Percentiles rank a stretch among this genome's conserved stretches.
Conservation (phyloP, 2,329 filamentous ascomycete genomes). For the Exophiala sp. region DNA sequence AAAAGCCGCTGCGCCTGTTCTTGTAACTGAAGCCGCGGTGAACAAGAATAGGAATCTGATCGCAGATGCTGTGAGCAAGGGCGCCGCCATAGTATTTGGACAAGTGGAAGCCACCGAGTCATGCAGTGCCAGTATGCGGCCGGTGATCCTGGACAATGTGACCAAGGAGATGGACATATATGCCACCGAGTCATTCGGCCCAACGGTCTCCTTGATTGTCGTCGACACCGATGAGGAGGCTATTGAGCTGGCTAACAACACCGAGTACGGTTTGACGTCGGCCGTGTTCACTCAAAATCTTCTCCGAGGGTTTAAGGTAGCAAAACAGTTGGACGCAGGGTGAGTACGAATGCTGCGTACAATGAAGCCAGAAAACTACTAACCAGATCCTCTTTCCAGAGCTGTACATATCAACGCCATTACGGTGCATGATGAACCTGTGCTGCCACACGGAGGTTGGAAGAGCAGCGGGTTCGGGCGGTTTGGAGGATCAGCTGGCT, state of each 20-base stretch:
- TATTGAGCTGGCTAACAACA: conserved; percentile 68
- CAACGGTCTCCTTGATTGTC: conserved; percentile 62
- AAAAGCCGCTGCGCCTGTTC: conserved; percentile 28
- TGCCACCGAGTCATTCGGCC: conserved; percentile 69
- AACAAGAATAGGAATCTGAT: conserved; percentile 51
- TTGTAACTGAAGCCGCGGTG: conserved; percentile 43
- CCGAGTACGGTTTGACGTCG: conserved; percentile 66
- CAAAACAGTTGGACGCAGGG: no score
- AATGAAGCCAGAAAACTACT: no score
- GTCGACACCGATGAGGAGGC: conserved; percentile 57
- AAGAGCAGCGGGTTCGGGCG: conserved; percentile 60
- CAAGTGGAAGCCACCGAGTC: no score
- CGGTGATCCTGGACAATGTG: conserved; percentile 14
- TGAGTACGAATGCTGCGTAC: no score
- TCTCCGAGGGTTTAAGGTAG: conserved; percentile 52
- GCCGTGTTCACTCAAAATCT: conserved; percentile 68
- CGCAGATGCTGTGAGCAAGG: conserved; percentile 50
- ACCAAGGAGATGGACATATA: conserved; percentile 65
- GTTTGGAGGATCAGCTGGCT: conserved; percentile 49
- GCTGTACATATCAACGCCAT: conserved; percentile 24
- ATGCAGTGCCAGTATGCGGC: no score
- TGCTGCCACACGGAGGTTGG: conserved; percentile 60
- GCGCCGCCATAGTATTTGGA: conserved; percentile 37
- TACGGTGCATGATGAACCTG: conserved; percentile 59
- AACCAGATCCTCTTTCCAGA: no score